phyloP scores from a whole-genome alignment of 768 basidiomycete species.

The Calocera viscosa region DNA sequence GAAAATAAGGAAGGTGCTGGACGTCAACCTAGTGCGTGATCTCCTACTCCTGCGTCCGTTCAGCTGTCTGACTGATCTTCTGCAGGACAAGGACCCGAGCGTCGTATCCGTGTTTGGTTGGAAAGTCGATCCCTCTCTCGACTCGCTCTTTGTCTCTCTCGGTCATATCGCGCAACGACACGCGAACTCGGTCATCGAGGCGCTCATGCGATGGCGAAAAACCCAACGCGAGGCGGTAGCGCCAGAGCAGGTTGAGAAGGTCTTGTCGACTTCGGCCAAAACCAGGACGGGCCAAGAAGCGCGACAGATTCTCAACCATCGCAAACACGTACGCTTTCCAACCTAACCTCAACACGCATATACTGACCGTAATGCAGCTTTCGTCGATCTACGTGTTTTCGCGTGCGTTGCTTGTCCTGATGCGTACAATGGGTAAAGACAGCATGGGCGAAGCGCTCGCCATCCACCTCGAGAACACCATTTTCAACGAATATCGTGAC shows the following conservation, averaged over 20 bases:
- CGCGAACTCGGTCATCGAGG: conserved; percentile 71
- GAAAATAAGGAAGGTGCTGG: conserved; percentile 66
- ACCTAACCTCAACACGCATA: neutral
- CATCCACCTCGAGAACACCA: neutral
- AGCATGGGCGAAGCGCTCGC: conserved; percentile 5
- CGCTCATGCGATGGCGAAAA: conserved; percentile 75
- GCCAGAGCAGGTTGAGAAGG: conserved; percentile 22
- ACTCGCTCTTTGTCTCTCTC: conserved; percentile 60
- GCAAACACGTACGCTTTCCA: conserved; percentile 20
- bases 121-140: conserved; percentile 63
- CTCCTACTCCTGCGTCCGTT: neutral
- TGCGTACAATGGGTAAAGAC: conserved; percentile 39
- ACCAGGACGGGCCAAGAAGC: conserved; percentile 24
- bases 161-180: conserved; percentile 77
- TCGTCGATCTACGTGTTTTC: conserved; percentile 85
- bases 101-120: conserved; percentile 41
- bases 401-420: conserved; percentile 64
- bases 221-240: conserved; percentile 47
- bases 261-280: conserved; percentile 17
- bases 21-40: conserved; percentile 47
- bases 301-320: conserved; percentile 22
- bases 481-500: neutral
- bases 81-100: conserved; percentile 51
- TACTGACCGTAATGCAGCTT: conserved; percentile 27
- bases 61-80: neutral